Base-by-base conservation (phyloP, 768 basidiomycete genomes). In the Dioszegia hungarica region DNA sequence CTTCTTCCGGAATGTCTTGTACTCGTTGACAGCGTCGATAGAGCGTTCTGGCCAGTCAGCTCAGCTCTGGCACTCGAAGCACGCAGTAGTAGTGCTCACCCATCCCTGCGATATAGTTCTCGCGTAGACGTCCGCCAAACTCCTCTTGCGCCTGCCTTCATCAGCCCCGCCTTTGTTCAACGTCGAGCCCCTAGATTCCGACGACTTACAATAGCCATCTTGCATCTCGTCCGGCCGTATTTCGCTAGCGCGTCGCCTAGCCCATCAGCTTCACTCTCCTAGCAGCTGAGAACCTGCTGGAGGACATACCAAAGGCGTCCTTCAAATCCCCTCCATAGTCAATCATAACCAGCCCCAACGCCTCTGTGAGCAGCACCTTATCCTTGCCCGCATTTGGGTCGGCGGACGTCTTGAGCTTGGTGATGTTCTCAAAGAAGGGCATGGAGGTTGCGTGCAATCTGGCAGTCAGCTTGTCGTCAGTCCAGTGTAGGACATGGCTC, bases 271-370 rank as follows among this genome's bases (percentile, higher is more conserved):
- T 9, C 12, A n/a, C 8, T 22, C 33, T 37, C 43, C 20, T 20
- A 5, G 8, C 22, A 15, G 87, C 88, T 68, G 84, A 89, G 0
- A 81, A 80, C 20, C 28, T 11, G 39, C 49, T n/a, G n/a, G n/a
- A 4, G 2, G 28, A 36, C 60, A 17, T 31, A 66, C 70, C 70
- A 39, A 88, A 89, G 57, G 88, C 86, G 0, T 83, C 81, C n/a
- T 83, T 83, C 68, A 88, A 85, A 67, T 90, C 84, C 62, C 89
- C 87, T 14, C 90, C 90, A 67, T 90, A 87, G 24, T 82, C 79
- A 54, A 90, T 86, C 90, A 92, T 90, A 43, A 89, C 87, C 52
- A 89, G 80, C 0, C 90, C 90, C 10, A 94, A 79, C 27, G 84
- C 82, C 62, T 92, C 90, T 27, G 89, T 79, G 0, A 87, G 83